phyloP scores from a whole-genome alignment of 2,329 filamentous ascomycete genomes.

The Epichloe gansuensis region DNA sequence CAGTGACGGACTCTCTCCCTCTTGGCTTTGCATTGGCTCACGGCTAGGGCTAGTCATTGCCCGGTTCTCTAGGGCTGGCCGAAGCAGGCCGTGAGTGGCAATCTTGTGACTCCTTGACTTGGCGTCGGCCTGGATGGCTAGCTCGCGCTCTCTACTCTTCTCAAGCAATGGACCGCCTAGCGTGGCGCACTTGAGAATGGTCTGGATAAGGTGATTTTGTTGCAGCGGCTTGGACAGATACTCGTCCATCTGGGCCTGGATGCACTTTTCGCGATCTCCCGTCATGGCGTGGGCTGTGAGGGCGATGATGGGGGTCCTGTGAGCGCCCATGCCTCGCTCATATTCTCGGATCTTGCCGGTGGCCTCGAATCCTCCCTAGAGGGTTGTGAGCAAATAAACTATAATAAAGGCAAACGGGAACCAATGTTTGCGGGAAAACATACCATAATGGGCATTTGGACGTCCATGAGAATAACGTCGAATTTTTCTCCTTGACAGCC shows the following conservation, averaged over 20 bases:
- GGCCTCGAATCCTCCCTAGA: conserved; percentile 87
- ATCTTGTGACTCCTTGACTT: conserved; percentile 31
- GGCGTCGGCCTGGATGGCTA: conserved; percentile 37
- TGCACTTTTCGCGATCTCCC: conserved; percentile 94
- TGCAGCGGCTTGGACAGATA: conserved; percentile 95
- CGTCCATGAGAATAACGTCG: conserved; percentile 97
- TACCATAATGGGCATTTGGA: conserved; percentile 99
- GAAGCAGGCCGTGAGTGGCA: conserved; percentile 23
- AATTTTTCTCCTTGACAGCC: conserved; percentile 86
- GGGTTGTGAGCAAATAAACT: conserved; percentile 20
- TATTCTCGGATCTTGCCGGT: conserved; percentile 95
- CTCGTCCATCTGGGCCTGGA: conserved; percentile 98
- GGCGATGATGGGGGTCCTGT: conserved; percentile 88
- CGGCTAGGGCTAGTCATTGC: conserved; percentile 62
- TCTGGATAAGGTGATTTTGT: conserved; percentile 95
- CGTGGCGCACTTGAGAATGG: conserved; percentile 91
- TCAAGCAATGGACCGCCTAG: conserved; percentile 74
- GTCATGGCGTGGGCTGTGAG: conserved; percentile 98
- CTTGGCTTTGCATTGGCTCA: conserved; percentile 41
- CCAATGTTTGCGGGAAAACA: not conserved
- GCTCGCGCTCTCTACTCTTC: conserved; percentile 54
- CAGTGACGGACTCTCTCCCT: conserved; percentile 50
- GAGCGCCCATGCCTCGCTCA: conserved; percentile 67
- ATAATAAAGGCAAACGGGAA: not conserved
- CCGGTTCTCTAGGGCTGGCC: conserved; percentile 40